Base-by-base conservation (phyloP, 2,329 filamentous ascomycete genomes). In the Didymella glomerata region DNA sequence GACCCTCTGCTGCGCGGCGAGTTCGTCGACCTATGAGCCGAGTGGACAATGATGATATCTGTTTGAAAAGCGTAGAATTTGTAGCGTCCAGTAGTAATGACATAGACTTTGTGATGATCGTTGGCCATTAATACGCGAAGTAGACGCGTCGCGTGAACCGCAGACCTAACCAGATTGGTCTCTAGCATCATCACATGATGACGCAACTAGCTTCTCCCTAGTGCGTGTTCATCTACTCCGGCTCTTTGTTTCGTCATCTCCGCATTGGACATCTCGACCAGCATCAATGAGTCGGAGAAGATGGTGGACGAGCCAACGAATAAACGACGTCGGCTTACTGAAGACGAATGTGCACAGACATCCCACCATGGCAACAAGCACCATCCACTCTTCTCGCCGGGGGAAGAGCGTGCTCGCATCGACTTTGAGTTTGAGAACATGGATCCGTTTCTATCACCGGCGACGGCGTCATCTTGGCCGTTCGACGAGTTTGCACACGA, bases 1-100 rank as follows among this genome's bases (percentile, higher is more conserved):
- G 76, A 79, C 45, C 73, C 72, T 0, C 67, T 79, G 20, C 45
- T 76, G 7, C 63, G 61, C 42, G 63, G 67, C 1, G 73, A 76
- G 36, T 76, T 75, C 60, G 68, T 74, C 4, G 73, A 76, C 54
- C 53, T 76, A 27, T 75, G 45, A 70, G 20, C 16, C 2, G 2
- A 22, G 20, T 16, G 4, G 2, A 22, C 14, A 16, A 18, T 24
- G 2, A 16, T 24, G 10, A 4, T 13, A 11, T n/a, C 11, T 7
- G 34, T 44, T 13, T 20, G 18, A 34, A 38, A 50, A 30, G n/a
- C 4, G 6, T 22, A n/a, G 10, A 14, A 11, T 28, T 45, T 41
- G 18, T 36, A 57, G 53, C 53, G 14, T 45, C 38, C 20, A 36
- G n/a, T 30, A 45, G 40, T 49, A 49, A 56, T 45, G 10, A 24